Conservation (phyloP, 164 flowering plant genomes). For the Euptelea pleiosperma region DNA sequence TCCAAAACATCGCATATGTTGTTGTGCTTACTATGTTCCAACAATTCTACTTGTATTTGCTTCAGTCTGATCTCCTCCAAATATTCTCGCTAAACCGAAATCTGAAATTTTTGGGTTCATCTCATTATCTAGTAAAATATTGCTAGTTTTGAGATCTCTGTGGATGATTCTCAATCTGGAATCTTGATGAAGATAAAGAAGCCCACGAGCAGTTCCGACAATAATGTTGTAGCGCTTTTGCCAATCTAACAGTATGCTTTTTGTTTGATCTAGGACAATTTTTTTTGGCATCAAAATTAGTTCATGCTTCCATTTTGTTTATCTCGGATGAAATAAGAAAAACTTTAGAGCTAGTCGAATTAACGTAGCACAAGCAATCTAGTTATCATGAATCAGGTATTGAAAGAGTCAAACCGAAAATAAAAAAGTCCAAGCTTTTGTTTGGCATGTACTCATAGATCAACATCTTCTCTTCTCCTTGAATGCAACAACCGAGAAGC, state of each 20-base stretch:
- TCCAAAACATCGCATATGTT: too few relatives aligned
- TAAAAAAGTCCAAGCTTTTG: constrained; percentile 32
- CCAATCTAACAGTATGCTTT: constrained; percentile 26
- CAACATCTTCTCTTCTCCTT: constrained; percentile 36
- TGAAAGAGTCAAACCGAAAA: constrained; percentile 27
- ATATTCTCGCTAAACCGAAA: constrained; percentile 43
- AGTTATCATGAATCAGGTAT: too few relatives aligned
- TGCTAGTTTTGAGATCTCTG: constrained; percentile 49
- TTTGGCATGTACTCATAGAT: constrained; percentile 49
- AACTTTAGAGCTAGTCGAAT: too few relatives aligned
- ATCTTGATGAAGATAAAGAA: constrained; percentile 47
- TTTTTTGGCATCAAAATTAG: too few relatives aligned
- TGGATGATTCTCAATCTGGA: constrained; percentile 41
- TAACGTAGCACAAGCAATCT: too few relatives aligned
- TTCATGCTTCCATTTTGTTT: too few relatives aligned
- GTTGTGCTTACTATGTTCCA: constrained; percentile 49
- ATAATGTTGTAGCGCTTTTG: constrained; percentile 30
- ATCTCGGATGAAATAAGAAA: too few relatives aligned
- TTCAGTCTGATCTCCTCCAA: constrained; percentile 27
- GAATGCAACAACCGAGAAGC: constrained; percentile 40
- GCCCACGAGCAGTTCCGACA: constrained; percentile 36
- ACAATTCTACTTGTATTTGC: constrained; percentile 27
- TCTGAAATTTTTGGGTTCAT: constrained; percentile 51
- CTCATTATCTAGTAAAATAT: constrained; percentile 32
- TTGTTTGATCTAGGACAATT: constrained; percentile 23